A percentile compares a stretch with the other conserved stretches of the same genome.
Evolutionary conservation across 2,329 filamentous ascomycete species (phyloP).

Genomic region (Fusarium tuaranense): DNA sequence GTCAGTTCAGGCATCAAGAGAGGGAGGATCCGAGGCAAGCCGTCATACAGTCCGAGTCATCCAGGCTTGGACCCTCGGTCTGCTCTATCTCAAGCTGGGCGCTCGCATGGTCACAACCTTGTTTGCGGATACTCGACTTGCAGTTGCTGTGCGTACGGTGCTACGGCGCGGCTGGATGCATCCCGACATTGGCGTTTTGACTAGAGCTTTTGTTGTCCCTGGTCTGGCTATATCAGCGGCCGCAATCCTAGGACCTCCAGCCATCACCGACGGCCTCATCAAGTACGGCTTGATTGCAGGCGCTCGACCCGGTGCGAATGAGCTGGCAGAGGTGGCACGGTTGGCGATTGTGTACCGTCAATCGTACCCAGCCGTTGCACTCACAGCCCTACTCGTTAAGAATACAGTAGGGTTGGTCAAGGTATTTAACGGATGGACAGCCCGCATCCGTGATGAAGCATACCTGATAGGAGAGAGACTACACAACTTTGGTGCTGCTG

Average conservation of each 20-base stretch:
- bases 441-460: conserved; percentile 89
- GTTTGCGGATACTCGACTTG: conserved; percentile 76
- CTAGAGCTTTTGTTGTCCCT: conserved; percentile 87
- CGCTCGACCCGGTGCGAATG: conserved; percentile 31
- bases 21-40: conserved; percentile 42
- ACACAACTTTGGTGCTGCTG: conserved; percentile 84
- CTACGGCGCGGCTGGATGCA: conserved; percentile 80
- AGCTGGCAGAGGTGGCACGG: conserved; percentile 44
- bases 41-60: conserved; percentile 85
- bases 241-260: conserved; percentile 74
- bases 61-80: conserved; percentile 92
- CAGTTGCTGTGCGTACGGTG: conserved; percentile 79
- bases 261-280: conserved; percentile 59
- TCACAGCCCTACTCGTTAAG: conserved; percentile 59
- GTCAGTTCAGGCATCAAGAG: conserved; percentile 43
- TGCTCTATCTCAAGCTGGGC: conserved; percentile 88
- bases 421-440: conserved; percentile 80
- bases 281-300: conserved; percentile 38
- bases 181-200: conserved; percentile 83
- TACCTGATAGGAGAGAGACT: conserved; percentile 94
- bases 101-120: conserved; percentile 76
- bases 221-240: conserved; percentile 69
- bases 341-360: conserved; percentile 61
- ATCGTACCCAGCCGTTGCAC: conserved; percentile 76
- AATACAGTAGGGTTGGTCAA: conserved; percentile 64